A percentile compares a stretch with the other conserved stretches of the same genome.
phyloP scores from a whole-genome alignment of 2,329 filamentous ascomycete species.

The Ceratocystis destructans region DNA sequence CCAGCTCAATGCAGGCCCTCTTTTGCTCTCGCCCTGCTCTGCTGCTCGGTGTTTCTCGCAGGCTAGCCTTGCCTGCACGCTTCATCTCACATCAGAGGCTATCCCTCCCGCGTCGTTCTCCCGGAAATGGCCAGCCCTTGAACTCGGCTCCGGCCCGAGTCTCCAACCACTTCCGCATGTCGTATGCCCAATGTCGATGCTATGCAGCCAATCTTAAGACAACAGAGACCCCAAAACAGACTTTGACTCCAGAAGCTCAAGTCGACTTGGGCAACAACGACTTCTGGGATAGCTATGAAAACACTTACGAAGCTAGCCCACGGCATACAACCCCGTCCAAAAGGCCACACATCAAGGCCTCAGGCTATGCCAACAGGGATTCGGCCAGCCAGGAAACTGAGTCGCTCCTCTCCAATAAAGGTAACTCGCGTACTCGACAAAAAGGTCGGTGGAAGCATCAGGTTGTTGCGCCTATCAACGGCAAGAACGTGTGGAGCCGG shows the following conservation, averaged over 20 bases:
- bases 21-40: neutral
- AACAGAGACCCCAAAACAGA: too few relatives aligned
- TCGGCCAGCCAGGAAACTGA: neutral
- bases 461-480: conserved; percentile 9
- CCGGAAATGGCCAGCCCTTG: neutral
- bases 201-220: neutral
- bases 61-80: conserved; percentile 8
- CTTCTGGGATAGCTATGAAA: conserved; percentile 10
- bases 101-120: neutral
- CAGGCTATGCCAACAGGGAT: neutral
- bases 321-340: neutral
- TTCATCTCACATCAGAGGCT: neutral
- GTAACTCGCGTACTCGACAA: neutral
- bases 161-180: neutral
- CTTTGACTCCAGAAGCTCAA: neutral
- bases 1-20: conserved; percentile 1
- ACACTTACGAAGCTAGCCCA: conserved; percentile 4
- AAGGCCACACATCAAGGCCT: neutral
- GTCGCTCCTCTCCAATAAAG: neutral
- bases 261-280: neutral
- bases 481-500: neutral
- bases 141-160: neutral
- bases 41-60: conserved; percentile 5
- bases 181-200: neutral
- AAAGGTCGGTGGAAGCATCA: conserved; percentile 10